phyloP scores from a whole-genome alignment of 208 protist genomes.

The Trypanosoma conorhini region DNA sequence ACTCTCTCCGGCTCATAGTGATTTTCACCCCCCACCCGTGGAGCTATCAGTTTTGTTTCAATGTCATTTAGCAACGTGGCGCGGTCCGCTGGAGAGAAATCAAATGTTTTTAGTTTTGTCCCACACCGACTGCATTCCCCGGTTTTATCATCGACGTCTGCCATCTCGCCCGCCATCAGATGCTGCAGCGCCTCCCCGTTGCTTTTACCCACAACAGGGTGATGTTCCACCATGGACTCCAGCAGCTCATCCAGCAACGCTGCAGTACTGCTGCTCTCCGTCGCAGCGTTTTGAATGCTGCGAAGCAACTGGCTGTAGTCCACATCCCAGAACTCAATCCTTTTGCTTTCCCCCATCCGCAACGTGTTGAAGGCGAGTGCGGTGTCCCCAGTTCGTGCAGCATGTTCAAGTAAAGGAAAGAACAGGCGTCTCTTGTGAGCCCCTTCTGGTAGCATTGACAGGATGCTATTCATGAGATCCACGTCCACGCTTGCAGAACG shows the following conservation, averaged over 20 bases:
- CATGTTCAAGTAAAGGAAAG: conserved; percentile 58
- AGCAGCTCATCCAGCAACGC: conserved; percentile 35
- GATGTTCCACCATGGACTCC: conserved; percentile 54
- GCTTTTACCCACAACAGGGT: conserved; percentile 67
- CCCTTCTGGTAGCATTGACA: conserved; percentile 48
- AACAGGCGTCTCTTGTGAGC: conserved; percentile 69
- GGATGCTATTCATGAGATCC: conserved; percentile 40
- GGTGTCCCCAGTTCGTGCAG: conserved; percentile 29
- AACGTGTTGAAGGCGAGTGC: conserved; percentile 52
- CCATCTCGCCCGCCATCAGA: conserved; percentile 49
- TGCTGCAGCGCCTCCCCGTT: conserved; percentile 54
- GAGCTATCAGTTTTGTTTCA: conserved; percentile 66
- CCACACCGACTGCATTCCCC: conserved; percentile 51
- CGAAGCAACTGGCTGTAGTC: conserved; percentile 67
- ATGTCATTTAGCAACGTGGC: conserved; percentile 60
- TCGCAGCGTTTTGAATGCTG: conserved; percentile 24
- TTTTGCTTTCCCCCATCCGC: conserved; percentile 27
- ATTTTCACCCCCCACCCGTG: conserved; percentile 45
- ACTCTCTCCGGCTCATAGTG: conserved; percentile 58
- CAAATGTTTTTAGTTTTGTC: conserved; percentile 53
- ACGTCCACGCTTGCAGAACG: conserved; percentile 12
- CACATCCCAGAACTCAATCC: conserved; percentile 80
- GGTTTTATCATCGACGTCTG: conserved; percentile 30
- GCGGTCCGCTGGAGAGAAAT: conserved; percentile 51
- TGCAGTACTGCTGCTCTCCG: not conserved